Conservation (phyloP, 768 basidiomycete genomes). For the Agaricus bisporus region DNA sequence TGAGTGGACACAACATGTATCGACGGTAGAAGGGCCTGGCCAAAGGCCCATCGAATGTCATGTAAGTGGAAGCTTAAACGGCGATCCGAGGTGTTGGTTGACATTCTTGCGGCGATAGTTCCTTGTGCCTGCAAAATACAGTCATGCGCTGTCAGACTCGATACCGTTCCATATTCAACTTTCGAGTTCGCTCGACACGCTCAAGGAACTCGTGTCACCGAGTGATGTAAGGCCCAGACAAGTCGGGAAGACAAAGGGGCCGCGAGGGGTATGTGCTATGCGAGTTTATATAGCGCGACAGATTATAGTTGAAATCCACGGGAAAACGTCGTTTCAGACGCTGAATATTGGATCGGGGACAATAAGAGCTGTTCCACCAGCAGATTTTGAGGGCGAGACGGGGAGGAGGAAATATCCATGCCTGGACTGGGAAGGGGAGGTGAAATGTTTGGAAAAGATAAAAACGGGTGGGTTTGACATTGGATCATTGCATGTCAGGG, state of each 20-base stretch:
- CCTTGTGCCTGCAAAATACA: constrained; percentile 41
- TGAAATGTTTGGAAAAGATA: constrained; percentile 33
- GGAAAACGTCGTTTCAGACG: constrained; percentile 29
- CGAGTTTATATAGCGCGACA: constrained; percentile 36
- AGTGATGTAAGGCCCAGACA: constrained; percentile 15
- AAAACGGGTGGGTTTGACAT: constrained; percentile 38
- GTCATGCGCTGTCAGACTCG: constrained; percentile 39
- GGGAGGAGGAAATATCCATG: constrained; percentile 22
- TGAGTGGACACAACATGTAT: constrained; percentile 50
- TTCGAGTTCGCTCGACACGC: constrained; percentile 34
- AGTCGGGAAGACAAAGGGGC: background rate
- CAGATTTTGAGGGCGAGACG: constrained; percentile 7
- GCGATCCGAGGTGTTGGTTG: background rate
- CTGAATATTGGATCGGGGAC: constrained; percentile 38
- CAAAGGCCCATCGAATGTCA: constrained; percentile 43
- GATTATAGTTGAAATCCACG: constrained; percentile 31
- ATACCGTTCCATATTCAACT: constrained; percentile 60
- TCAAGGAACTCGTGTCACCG: constrained; percentile 34
- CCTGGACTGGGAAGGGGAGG: constrained; percentile 52
- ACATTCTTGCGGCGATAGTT: constrained; percentile 12
- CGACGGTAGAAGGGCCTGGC: constrained; percentile 22
- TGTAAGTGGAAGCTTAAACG: constrained; percentile 27
- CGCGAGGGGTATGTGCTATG: constrained; percentile 10
- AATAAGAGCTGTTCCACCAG: constrained; percentile 31
- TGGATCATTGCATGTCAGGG: constrained; percentile 43